Conservation (phyloP, 2,329 filamentous ascomycete genomes). For the Eutypa lata region DNA sequence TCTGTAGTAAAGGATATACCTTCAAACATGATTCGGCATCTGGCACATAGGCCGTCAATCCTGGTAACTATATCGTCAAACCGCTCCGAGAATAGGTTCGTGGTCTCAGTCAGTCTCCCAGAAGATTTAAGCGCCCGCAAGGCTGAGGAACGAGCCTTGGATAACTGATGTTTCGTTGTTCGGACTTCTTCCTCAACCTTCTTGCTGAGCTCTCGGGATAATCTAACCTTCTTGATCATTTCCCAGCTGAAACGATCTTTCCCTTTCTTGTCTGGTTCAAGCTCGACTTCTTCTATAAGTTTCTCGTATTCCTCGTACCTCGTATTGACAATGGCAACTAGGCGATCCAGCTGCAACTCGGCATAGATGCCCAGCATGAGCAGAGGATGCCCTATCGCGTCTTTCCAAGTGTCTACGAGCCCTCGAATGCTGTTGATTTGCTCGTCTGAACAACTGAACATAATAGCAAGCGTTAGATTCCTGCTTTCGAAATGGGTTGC, state of each 20-base stretch:
- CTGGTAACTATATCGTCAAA: conserved; percentile 3
- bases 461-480: not conserved
- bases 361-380: conserved; percentile 3
- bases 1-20: conserved; percentile 3
- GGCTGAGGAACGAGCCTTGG: not conserved
- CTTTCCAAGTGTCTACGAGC: not conserved
- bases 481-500: conserved; percentile 3
- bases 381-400: not conserved
- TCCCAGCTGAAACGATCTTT: conserved; percentile 1
- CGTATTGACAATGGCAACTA: not conserved
- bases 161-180: conserved; percentile 1
- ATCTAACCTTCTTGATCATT: not conserved
- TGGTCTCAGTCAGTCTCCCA: not conserved
- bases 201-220: not conserved
- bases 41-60: not conserved
- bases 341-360: conserved; percentile 2
- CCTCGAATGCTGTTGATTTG: not conserved
- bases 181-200: conserved; percentile 1
- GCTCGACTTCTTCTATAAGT: not conserved
- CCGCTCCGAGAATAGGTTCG: conserved; percentile 2
- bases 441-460: conserved; percentile 2
- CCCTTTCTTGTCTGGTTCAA: not conserved
- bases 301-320: not conserved
- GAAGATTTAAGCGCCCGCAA: not conserved
- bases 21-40: conserved; percentile 1